These are phyloP conservation scores for Oehlia diaphana DNA, from an alignment of 192 early-diverging fungal genomes.

Conservation along the genomic window DNA sequence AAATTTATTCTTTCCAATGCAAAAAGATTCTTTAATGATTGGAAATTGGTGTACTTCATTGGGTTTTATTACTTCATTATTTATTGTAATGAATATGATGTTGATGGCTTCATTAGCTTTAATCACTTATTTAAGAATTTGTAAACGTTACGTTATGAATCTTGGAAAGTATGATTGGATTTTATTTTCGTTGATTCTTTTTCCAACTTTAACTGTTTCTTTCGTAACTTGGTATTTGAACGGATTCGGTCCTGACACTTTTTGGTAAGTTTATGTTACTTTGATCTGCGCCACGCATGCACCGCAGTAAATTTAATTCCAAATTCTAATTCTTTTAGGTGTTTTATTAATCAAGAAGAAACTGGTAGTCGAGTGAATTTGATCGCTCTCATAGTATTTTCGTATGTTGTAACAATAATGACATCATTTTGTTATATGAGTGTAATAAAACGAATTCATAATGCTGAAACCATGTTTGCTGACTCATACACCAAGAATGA, in stretches of 20 bases:
- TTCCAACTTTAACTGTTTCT: slow-evolving; percentile 1
- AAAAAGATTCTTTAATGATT: slow-evolving; percentile 12
- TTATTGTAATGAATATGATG: slow-evolving; percentile 22
- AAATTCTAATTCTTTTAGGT: neutral
- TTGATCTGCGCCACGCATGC: no score
- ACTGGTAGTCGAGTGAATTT: slow-evolving; percentile 27
- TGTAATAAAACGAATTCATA: slow-evolving; percentile 27
- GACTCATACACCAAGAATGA: no score
- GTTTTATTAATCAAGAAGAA: slow-evolving; percentile 12
- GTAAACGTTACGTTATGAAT: neutral
- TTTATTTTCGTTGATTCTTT: neutral
- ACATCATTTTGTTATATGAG: slow-evolving; percentile 25
- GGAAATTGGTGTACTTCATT: slow-evolving; percentile 2
- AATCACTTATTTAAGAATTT: slow-evolving; percentile 25
- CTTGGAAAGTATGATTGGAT: slow-evolving; percentile 23
- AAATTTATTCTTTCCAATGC: slow-evolving; percentile 25
- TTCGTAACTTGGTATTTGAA: neutral
- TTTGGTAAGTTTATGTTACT: slow-evolving; percentile 16
- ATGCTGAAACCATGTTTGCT: slow-evolving; percentile 1
- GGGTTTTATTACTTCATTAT: slow-evolving; percentile 17
- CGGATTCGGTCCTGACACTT: slow-evolving; percentile 31
- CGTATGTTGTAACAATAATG: slow-evolving; percentile 19
- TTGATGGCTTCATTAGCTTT: slow-evolving; percentile 24
- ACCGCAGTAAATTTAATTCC: no score
- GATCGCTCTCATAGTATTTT: slow-evolving; percentile 11